phyloP scores from a whole-genome alignment of 257 asterid species.

The Solanum peruvianum region DNA sequence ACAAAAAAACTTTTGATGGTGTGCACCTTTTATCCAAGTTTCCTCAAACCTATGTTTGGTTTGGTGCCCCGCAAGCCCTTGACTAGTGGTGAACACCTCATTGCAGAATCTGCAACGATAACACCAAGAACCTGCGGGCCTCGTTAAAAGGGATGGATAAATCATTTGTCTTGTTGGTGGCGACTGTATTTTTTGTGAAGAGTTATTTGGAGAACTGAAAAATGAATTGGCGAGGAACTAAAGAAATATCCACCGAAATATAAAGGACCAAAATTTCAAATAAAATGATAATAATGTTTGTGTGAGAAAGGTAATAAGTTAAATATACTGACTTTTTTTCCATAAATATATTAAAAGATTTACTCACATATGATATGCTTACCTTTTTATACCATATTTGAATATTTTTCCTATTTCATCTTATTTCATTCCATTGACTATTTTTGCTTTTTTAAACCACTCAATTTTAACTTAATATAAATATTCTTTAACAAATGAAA shows the following conservation, averaged over 20 bases:
- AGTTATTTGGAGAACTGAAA: not conserved
- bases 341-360: not conserved
- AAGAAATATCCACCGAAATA: not conserved
- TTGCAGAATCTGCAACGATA: not conserved
- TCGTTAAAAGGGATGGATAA: not conserved
- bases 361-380: not conserved
- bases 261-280: not conserved
- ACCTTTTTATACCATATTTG: not conserved
- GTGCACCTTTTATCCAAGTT: not conserved
- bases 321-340: not conserved
- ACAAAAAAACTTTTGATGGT: not conserved
- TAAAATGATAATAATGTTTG: not conserved
- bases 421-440: not conserved
- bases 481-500: not conserved
- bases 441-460: not conserved
- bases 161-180: not conserved
- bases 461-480: not conserved
- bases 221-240: not conserved
- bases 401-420: not conserved
- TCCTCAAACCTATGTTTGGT: not conserved
- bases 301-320: not conserved
- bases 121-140: not conserved
- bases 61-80: not conserved
- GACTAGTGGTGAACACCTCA: not conserved
- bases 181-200: not conserved